A percentile compares a stretch with the other conserved stretches of the same genome.
Evolutionary conservation across 768 basidiomycete genomes (phyloP).

Genomic region (Leccinum sublutescens): DNA sequence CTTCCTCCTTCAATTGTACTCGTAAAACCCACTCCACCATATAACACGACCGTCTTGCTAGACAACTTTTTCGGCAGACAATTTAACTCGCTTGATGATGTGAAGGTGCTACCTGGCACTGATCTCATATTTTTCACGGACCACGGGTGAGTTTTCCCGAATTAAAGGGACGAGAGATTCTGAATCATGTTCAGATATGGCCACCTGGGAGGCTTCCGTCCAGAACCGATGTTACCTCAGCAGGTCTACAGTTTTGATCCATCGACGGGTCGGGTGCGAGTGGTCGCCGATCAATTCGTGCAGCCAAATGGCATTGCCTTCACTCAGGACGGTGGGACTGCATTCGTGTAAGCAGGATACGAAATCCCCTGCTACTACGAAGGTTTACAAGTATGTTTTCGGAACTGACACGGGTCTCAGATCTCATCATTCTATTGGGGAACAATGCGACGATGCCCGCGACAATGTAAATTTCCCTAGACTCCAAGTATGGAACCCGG

Average conservation of each 20-base stretch:
- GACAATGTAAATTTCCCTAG: not conserved
- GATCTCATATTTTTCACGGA: not conserved
- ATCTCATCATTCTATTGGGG: not conserved
- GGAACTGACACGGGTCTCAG: not conserved
- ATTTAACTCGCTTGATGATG: not conserved
- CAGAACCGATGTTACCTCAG: not conserved
- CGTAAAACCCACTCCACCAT: not conserved
- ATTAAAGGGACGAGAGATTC: not conserved
- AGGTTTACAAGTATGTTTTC: not conserved
- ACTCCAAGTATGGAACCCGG: not conserved
- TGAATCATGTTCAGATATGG: not conserved
- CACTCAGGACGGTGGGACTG: not conserved
- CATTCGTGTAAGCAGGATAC: not conserved
- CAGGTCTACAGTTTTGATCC: not conserved
- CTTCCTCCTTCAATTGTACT: not conserved
- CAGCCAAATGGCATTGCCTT: not conserved
- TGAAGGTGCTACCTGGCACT: not conserved
- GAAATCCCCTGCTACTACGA: not conserved
- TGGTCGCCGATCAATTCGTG: not conserved
- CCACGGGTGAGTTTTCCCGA: not conserved
- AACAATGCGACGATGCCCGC: not conserved
- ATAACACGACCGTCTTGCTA: not conserved
- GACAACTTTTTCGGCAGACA: not conserved
- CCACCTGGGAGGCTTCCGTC: not conserved
- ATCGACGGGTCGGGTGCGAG: not conserved